phyloP scores from a whole-genome alignment of 2,329 filamentous ascomycete genomes.

The Berkeleyomyces rouxiae region DNA sequence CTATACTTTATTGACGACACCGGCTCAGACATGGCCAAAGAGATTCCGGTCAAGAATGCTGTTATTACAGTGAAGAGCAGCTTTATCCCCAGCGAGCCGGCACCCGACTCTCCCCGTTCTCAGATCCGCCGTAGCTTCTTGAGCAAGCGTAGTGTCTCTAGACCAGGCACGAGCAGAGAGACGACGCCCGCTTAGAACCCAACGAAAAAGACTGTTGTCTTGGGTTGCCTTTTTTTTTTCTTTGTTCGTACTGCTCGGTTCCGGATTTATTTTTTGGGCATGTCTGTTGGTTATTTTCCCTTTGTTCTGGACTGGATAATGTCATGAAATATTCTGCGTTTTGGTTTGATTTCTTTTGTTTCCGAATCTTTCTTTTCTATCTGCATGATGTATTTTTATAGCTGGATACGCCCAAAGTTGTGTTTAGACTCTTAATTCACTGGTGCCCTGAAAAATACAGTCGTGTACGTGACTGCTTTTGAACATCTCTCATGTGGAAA shows the following conservation, averaged over 20 bases:
- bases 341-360: not conserved
- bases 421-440: not conserved
- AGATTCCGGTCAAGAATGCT: slow-evolving; percentile 56
- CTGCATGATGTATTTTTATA: not conserved
- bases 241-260: not conserved
- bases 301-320: not conserved
- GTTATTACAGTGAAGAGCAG: slow-evolving; percentile 56
- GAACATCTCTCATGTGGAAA: no score
- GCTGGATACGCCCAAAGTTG: not conserved
- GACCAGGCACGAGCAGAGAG: slow-evolving; percentile 27
- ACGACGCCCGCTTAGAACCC: slow-evolving; percentile 19
- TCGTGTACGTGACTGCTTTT: not conserved
- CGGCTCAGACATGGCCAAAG: slow-evolving; percentile 50
- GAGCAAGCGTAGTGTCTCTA: slow-evolving; percentile 26
- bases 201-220: not conserved
- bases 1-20: slow-evolving; percentile 86
- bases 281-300: not conserved
- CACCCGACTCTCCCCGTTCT: slow-evolving; percentile 30
- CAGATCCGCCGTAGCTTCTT: slow-evolving; percentile 37
- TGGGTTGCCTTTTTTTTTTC: not conserved
- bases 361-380: not conserved
- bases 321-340: not conserved
- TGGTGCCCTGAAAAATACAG: not conserved
- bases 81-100: slow-evolving; percentile 35
- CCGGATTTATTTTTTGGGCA: not conserved